Evolutionary conservation across 495 filamentous ascomycete species (phyloP).

Genomic region (Chaetomium tenue): DNA sequence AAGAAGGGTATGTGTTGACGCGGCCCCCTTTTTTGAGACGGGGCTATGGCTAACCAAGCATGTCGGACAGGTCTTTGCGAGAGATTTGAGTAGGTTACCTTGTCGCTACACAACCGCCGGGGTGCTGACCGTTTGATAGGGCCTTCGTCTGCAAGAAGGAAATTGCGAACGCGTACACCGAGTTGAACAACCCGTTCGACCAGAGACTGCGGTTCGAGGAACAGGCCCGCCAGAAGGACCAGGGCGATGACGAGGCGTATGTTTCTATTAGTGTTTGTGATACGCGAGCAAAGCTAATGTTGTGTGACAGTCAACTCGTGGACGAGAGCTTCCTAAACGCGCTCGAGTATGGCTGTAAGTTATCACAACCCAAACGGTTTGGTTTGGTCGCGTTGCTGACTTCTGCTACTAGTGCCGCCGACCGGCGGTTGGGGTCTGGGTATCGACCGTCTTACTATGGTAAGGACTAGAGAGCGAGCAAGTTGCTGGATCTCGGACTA

Average conservation of each 20-base stretch:
- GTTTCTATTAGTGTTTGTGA: background rate
- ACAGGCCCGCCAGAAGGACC: conserved; percentile 91
- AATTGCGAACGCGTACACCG: conserved; percentile 94
- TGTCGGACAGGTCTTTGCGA: conserved; percentile 67
- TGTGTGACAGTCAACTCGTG: conserved; percentile 61
- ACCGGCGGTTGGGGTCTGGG: conserved; percentile 98
- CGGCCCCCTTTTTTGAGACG: background rate
- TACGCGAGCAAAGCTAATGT: conserved; percentile 13
- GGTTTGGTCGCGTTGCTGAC: conserved; percentile 56
- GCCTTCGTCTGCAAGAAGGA: conserved; percentile 98
- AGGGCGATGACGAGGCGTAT: conserved; percentile 89
- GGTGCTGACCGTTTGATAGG: conserved; percentile 24
- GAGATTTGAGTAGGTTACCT: conserved; percentile 65
- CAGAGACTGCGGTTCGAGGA: conserved; percentile 94
- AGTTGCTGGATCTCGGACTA: background rate
- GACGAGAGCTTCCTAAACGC: conserved; percentile 90
- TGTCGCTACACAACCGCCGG: background rate
- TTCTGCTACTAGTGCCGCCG: conserved; percentile 60
- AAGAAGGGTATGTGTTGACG: conserved; percentile 48
- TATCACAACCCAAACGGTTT: background rate
- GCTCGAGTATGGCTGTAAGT: conserved; percentile 57
- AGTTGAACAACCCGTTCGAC: conserved; percentile 96
- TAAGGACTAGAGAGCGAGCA: background rate
- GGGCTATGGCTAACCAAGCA: background rate
- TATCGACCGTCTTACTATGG: conserved; percentile 92